Base-by-base conservation (phyloP, 176 grass and related monocot genomes). In the Saccharum spontaneum region DNA sequence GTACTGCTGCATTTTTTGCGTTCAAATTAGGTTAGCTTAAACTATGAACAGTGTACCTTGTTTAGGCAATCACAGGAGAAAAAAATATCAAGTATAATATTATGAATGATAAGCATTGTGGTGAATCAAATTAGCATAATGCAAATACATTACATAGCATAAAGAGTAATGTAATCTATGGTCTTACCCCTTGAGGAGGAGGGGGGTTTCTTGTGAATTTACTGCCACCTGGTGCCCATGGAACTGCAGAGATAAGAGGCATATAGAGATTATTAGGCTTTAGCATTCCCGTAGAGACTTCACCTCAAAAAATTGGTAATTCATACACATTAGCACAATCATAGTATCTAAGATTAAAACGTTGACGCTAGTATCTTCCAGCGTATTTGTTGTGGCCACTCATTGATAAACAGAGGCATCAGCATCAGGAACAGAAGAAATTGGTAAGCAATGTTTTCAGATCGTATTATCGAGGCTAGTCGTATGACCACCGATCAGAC, bases 191-290 rank as follows among this genome's bases (percentile, higher is more conserved):
- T 86, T 95, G 38, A 83, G 90, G 89, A 78, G 97, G 97, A 89
- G 97, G 91, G 78, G 94, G 93, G 75, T 99, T 99, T 79, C 97
- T 91, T 18, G 88, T 91, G 86, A 99, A 99, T 88, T 96, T 96
- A 72, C 31, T 61, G 59, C 97, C 97, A 28, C 97, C 94, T 60
- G 94, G 97, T 84, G 97, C 97, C 97, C 94, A 99, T 44, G 94
- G 97, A 65, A 96, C 94, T 99, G 90, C 71, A 88, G 64, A 87
- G 6, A 63, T 31, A 76, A 8, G n/a, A 85, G 64, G 11, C 1
- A 72, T 62, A 84, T 20, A 73, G 74, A 34, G 69, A 37, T 34
- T 34, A 82, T 81, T 20, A 73, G 13, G 8, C n/a, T 86, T 50
- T 11, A 13, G 11, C 3, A 54, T 73, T 20, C 28, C 8, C 64